Evolutionary conservation across 305 asterid species (phyloP).

Genomic region (Fraxinus sp.): DNA sequence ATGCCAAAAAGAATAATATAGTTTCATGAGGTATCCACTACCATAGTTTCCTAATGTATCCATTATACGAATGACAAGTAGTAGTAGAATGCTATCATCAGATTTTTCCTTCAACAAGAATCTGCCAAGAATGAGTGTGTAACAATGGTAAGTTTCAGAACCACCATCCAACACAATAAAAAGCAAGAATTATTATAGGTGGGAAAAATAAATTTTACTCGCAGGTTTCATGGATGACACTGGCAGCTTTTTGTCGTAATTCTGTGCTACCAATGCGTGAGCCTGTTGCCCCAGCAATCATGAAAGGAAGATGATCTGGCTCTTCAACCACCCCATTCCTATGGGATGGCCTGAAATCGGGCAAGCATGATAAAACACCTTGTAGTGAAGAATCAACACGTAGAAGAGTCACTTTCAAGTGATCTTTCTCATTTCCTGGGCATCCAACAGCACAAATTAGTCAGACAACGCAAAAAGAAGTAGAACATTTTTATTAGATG

Average conservation of each 20-base stretch:
- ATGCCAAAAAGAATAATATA: conserved; percentile 20
- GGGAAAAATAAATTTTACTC: conserved; percentile 41
- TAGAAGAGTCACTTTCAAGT: conserved; percentile 97
- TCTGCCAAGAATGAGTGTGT: conserved; percentile 44
- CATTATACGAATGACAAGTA: conserved; percentile 88
- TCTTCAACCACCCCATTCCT: conserved; percentile 69
- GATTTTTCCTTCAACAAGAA: conserved; percentile 90
- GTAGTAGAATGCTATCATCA: conserved; percentile 92
- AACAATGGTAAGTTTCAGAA: conserved; percentile 30
- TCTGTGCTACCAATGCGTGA: conserved; percentile 82
- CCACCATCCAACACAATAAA: conserved; percentile 19
- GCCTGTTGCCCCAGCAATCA: conserved; percentile 96
- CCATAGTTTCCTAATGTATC: conserved; percentile 94
- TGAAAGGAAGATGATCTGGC: conserved; percentile 51
- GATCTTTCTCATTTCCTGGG: conserved; percentile 95
- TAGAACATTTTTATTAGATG: neutral
- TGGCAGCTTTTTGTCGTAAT: conserved; percentile 84
- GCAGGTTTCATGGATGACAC: conserved; percentile 84
- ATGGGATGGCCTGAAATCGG: conserved; percentile 88
- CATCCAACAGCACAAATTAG: conserved; percentile 35
- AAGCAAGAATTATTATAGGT: conserved; percentile 15
- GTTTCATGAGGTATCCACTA: conserved; percentile 32
- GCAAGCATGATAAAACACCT: conserved; percentile 96
- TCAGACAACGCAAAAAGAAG: conserved; percentile 28
- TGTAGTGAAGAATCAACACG: conserved; percentile 96